These are phyloP conservation scores for Alternaria arbusti DNA, from an alignment of 2,329 filamentous ascomycete species.

Conservation along the genomic window DNA sequence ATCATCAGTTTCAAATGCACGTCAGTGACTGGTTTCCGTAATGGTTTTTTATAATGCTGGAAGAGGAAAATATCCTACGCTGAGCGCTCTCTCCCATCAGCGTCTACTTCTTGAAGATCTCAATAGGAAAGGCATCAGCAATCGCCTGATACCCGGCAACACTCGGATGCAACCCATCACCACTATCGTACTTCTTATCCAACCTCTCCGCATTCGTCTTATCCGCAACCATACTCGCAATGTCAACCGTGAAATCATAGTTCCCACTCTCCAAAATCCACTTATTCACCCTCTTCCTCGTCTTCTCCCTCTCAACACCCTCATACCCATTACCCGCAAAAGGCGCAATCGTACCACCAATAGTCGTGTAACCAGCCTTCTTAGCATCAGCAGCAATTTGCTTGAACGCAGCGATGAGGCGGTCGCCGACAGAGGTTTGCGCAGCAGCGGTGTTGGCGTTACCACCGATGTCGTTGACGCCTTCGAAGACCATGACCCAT, in stretches of 20 bases:
- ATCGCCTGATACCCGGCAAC: slow-evolving; percentile 65
- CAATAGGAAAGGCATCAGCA: slow-evolving; percentile 64
- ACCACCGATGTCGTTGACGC: slow-evolving; percentile 69
- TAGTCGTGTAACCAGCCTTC: slow-evolving; percentile 52
- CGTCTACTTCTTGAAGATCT: slow-evolving; percentile 56
- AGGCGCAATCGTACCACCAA: slow-evolving; percentile 70
- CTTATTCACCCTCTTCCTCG: slow-evolving; percentile 63
- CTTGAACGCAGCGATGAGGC: slow-evolving; percentile 62
- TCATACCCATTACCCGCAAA: slow-evolving; percentile 56
- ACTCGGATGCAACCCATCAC: slow-evolving; percentile 70
- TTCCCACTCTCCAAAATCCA: slow-evolving; percentile 64
- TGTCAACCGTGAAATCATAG: slow-evolving; percentile 68
- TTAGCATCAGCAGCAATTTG: slow-evolving; percentile 60
- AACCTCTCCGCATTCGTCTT: slow-evolving; percentile 55
- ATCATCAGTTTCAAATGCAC: too few relatives aligned
- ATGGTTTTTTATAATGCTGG: too few relatives aligned
- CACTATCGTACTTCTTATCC: slow-evolving; percentile 61
- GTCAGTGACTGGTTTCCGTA: too few relatives aligned
- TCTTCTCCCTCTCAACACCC: slow-evolving; percentile 60
- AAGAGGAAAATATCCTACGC: too few relatives aligned
- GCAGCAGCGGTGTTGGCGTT: slow-evolving; percentile 52
- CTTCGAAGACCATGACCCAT: slow-evolving; percentile 72
- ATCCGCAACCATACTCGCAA: slow-evolving; percentile 65
- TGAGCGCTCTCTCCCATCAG: too few relatives aligned
- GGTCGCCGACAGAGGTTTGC: slow-evolving; percentile 58